These are phyloP conservation scores for Eimeria sp. DNA, from an alignment of 169 alveolate species.

Conservation along the genomic window DNA sequence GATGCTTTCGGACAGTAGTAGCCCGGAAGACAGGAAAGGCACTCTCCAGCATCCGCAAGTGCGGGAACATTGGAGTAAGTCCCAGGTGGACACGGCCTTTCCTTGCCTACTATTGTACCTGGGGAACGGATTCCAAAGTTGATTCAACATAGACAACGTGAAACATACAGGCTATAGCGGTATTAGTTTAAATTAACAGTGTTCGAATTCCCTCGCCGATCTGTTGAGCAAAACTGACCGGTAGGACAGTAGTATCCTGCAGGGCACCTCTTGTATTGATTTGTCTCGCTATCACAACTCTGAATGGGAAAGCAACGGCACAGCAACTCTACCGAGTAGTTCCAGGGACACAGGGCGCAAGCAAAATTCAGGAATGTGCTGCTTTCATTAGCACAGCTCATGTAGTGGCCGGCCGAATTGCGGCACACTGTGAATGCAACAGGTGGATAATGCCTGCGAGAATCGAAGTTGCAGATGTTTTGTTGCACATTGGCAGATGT, in stretches of 20 bases:
- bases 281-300: constrained; percentile 22
- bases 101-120: constrained; percentile 19
- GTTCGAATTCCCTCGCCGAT: background rate
- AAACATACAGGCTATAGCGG: background rate
- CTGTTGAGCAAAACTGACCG: background rate
- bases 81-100: constrained; percentile 44
- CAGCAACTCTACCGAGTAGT: background rate
- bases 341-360: background rate
- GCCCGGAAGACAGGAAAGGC: constrained; percentile 34
- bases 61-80: background rate
- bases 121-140: background rate
- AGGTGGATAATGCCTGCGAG: background rate
- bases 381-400: background rate
- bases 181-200: background rate
- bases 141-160: background rate
- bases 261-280: background rate
- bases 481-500: background rate
- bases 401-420: background rate
- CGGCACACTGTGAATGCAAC: background rate
- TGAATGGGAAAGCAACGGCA: background rate
- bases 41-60: constrained; percentile 39
- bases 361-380: background rate
- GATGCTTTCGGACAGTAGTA: constrained; percentile 42
- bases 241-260: constrained; percentile 50
- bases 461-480: background rate